Base-by-base conservation (phyloP, 176 grass and related monocot species). In the Carex cristatella region DNA sequence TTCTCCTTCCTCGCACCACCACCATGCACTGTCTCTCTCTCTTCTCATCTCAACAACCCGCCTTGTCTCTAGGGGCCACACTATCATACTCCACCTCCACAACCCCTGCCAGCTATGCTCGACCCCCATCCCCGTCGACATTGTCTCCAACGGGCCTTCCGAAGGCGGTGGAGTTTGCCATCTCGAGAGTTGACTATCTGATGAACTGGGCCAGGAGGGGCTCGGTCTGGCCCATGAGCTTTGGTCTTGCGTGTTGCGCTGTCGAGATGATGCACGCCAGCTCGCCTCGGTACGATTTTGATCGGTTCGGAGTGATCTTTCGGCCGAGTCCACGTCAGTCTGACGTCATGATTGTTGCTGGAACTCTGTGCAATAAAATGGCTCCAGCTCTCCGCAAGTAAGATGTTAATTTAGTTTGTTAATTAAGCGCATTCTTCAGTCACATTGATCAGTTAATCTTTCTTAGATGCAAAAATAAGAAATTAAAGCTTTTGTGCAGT, bases 351-450 rank as follows among this genome's bases (percentile, higher is more conserved):
- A 94, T 97, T 72, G 91, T 97, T 80, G 94, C 94, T 8, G 94
- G 94, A 56, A 97, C 94, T 9, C 86, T 94, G 82, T 90, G 89
- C 78, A 97, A 94, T 86, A 97, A 97, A 87, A 97, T 97, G 94
- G 94, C 94, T 4, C 94, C 94, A 12, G 94, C 94, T 12, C 94
- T 96, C 10, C 91, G 94, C 89, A 93, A 93, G 94, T 96, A 61
- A 42, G 68, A 42, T 71, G 37, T n/a, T 44, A 44, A 2, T 7
- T 8, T 67, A 23, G 23, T 23, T 23, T 48, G 7, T 7, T 48
- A 49, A 49, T 49, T 51, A 51, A 10, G 10, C 10, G 9, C 48
- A 51, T 51, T 9, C 48, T 51, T 51, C 48, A 51, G 48, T 51
- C 48, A 51, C 48, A 51, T 51, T 51, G 48, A 51, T 51, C 10